Conservation (phyloP, 73 alveolate species). For the Paramecium sexaurelia region DNA sequence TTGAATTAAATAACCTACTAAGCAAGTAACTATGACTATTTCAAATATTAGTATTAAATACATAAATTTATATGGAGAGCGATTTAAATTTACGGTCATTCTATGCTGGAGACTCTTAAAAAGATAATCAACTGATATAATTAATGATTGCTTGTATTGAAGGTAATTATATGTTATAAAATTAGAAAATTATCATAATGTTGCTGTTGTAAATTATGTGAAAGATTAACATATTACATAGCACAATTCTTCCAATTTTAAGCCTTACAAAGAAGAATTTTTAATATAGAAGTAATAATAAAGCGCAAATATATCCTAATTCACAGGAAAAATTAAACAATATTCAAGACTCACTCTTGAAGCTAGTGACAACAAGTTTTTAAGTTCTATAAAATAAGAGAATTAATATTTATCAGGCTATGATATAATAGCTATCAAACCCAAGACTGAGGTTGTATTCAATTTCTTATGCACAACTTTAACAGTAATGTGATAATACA, state of each 20-base stretch:
- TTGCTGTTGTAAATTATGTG: neutral
- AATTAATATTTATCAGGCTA: conserved; percentile 4
- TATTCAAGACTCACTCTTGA: conserved; percentile 29
- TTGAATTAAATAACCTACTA: conserved; percentile 27
- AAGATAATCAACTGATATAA: neutral
- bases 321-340: conserved; percentile 10
- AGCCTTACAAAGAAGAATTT: conserved; percentile 8
- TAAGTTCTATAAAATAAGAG: neutral
- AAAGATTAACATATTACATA: neutral
- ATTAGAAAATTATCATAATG: conserved; percentile 14
- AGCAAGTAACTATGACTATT: neutral
- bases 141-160: neutral
- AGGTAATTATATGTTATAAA: neutral
- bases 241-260: neutral
- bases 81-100: neutral
- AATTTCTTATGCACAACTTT: neutral
- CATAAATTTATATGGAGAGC: neutral
- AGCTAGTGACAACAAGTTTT: neutral
- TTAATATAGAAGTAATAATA: neutral
- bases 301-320: conserved; percentile 37
- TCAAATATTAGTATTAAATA: conserved; percentile 1
- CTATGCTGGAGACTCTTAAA: neutral
- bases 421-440: conserved; percentile 51
- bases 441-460: neutral
- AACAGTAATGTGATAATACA: neutral